phyloP scores from a whole-genome alignment of 768 basidiomycete genomes.

The Trametes elegans region DNA sequence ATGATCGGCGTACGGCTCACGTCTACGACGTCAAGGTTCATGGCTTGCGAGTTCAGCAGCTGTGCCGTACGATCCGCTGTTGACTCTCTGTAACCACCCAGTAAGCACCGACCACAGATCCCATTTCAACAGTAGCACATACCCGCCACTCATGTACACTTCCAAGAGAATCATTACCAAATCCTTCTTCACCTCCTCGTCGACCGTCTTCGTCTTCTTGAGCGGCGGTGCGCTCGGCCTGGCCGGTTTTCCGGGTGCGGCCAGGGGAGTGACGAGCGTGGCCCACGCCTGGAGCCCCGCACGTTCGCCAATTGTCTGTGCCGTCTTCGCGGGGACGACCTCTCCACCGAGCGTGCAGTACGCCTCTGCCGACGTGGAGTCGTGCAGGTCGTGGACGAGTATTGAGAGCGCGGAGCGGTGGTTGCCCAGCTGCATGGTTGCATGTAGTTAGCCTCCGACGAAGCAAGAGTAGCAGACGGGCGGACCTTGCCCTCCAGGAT shows the following conservation, averaged over 20 bases:
- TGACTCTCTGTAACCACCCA: conserved; percentile 39
- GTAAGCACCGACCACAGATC: background rate
- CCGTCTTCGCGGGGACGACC: conserved; percentile 61
- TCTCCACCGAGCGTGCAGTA: conserved; percentile 83
- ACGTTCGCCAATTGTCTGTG: conserved; percentile 49
- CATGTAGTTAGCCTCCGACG: too few relatives aligned
- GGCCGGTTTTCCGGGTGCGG: conserved; percentile 28
- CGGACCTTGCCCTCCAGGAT: conserved; percentile 76
- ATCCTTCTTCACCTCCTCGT: conserved; percentile 49
- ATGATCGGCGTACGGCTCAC: conserved; percentile 43
- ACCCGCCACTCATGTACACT: conserved; percentile 82
- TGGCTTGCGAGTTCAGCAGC: conserved; percentile 77
- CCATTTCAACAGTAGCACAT: conserved; percentile 29
- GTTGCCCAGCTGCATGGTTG: conserved; percentile 43
- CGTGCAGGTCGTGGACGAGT: conserved; percentile 69
- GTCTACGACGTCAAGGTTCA: conserved; percentile 73
- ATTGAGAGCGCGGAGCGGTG: conserved; percentile 63
- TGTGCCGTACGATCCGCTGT: conserved; percentile 59
- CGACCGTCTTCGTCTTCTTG: conserved; percentile 35
- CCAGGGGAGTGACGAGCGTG: conserved; percentile 39
- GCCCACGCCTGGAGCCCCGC: conserved; percentile 54
- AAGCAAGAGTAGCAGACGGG: conserved; percentile 2
- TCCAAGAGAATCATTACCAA: conserved; percentile 71
- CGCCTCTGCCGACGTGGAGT: conserved; percentile 75
- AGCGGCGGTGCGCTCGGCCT: conserved; percentile 31